phyloP scores from a whole-genome alignment of 352 stramenopile genomes.

The Globisporangium radiosum region DNA sequence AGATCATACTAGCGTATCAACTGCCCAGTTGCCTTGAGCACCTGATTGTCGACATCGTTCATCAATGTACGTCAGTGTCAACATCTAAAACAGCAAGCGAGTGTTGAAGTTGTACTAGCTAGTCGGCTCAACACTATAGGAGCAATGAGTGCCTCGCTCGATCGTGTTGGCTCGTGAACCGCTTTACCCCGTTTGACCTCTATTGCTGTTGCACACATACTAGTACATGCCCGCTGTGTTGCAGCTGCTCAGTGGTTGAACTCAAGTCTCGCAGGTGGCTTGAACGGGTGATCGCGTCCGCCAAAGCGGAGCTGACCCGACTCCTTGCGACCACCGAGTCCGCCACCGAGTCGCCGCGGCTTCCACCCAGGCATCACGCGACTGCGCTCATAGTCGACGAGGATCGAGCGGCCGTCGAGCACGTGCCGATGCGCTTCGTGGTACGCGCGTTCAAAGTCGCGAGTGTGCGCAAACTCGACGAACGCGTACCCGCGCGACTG shows the following conservation, averaged over 20 bases:
- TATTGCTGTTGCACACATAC: no score
- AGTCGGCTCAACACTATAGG: no score
- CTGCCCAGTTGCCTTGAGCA: no score
- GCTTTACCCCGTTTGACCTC: no score
- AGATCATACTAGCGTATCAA: no score
- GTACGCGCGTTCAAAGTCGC: conserved; percentile 55
- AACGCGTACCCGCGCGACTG: conserved; percentile 77
- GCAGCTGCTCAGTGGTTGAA: background rate
- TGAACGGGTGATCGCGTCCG: conserved; percentile 67
- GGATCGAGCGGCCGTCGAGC: conserved; percentile 53
- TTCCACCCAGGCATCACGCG: conserved; percentile 82
- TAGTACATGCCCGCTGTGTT: background rate
- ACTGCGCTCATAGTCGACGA: conserved; percentile 76
- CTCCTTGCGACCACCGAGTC: conserved; percentile 71
- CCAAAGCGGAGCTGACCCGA: conserved; percentile 81
- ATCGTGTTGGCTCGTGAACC: no score
- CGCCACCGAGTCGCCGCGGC: conserved; percentile 65
- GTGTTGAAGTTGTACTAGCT: no score
- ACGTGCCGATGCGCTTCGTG: conserved; percentile 35
- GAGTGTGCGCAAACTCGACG: conserved; percentile 56
- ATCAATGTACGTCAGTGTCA: no score
- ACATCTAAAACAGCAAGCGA: no score
- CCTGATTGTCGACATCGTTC: no score
- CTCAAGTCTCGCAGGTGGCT: conserved; percentile 18
- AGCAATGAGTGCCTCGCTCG: no score